A percentile compares a stretch with the other conserved stretches of the same genome.
phyloP scores from a whole-genome alignment of 192 early-diverging fungal species.

The Gaertneriomyces sp. region DNA sequence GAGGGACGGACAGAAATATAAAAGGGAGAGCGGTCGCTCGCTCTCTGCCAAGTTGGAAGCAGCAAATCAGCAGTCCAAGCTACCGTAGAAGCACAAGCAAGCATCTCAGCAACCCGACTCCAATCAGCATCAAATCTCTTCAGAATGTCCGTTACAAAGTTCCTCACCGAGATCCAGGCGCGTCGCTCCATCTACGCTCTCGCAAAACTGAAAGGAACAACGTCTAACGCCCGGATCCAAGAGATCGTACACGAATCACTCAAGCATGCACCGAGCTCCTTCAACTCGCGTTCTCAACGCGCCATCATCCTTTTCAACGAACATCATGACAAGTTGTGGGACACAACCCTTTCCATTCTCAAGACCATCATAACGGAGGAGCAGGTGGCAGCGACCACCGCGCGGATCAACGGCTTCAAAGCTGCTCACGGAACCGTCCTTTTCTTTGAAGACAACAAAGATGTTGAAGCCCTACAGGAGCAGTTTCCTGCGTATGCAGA shows the following conservation, averaged over 20 bases:
- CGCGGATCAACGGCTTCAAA: slow-evolving; percentile 11
- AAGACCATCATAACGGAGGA: slow-evolving; percentile 9
- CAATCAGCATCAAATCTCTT: too few relatives aligned
- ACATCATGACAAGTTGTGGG: slow-evolving; percentile 33
- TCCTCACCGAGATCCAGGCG: slow-evolving; percentile 16
- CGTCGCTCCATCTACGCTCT: slow-evolving; percentile 29
- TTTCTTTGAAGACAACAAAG: slow-evolving; percentile 29
- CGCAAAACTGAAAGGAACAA: slow-evolving; percentile 1
- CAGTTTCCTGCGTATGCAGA: slow-evolving; percentile 19
- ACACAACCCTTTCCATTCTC: slow-evolving; percentile 3
- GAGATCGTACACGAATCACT: slow-evolving; percentile 29
- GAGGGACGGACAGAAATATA: too few relatives aligned
- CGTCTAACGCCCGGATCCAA: slow-evolving; percentile 23
- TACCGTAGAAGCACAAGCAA: too few relatives aligned
- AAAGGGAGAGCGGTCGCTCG: too few relatives aligned
- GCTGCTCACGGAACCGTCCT: slow-evolving; percentile 33
- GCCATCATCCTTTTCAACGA: slow-evolving; percentile 28
- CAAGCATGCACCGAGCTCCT: slow-evolving; percentile 25
- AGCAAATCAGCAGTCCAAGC: too few relatives aligned
- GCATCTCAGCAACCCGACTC: too few relatives aligned
- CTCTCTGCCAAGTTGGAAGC: too few relatives aligned
- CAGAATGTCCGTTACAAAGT: too few relatives aligned
- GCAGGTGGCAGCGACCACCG: slow-evolving; percentile 10
- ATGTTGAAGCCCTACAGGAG: slow-evolving; percentile 11
- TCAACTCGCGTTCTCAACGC: slow-evolving; percentile 30